phyloP scores from a whole-genome alignment of 805 yeast genomes.

The Hanseniaspora lachancei region DNA sequence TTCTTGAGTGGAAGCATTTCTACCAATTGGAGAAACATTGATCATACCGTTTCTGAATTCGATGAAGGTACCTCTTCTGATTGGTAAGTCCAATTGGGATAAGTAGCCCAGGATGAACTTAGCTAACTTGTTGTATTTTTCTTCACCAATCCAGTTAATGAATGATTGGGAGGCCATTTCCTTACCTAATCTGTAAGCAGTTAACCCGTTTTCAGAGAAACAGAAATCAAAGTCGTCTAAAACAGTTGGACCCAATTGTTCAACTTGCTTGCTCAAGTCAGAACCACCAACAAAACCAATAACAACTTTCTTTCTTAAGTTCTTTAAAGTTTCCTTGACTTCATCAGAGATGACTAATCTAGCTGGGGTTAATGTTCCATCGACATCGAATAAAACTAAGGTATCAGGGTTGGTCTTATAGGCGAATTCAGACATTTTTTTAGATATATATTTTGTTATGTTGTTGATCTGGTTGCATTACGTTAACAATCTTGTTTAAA shows the following conservation, averaged over 20 bases:
- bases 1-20: slow-evolving; percentile 91
- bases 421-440: slow-evolving; percentile 38
- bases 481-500: too few relatives aligned
- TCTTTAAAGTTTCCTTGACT: slow-evolving; percentile 54
- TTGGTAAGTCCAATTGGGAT: slow-evolving; percentile 76
- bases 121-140: slow-evolving; percentile 77
- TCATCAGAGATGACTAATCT: slow-evolving; percentile 68
- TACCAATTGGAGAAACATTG: slow-evolving; percentile 94
- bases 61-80: slow-evolving; percentile 95
- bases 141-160: slow-evolving; percentile 91
- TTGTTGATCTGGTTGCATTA: not conserved
- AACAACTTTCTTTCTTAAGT: slow-evolving; percentile 80
- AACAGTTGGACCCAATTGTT: slow-evolving; percentile 79
- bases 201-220: slow-evolving; percentile 93
- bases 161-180: slow-evolving; percentile 86
- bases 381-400: slow-evolving; percentile 90
- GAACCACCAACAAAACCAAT: slow-evolving; percentile 98
- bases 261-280: slow-evolving; percentile 85
- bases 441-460: not conserved
- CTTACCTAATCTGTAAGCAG: slow-evolving; percentile 87
- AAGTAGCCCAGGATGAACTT: slow-evolving; percentile 77
- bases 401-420: slow-evolving; percentile 73
- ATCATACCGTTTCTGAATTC: slow-evolving; percentile 99
- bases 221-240: slow-evolving; percentile 82
- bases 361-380: slow-evolving; percentile 97